Evolutionary conservation across 306 rosid genomes (phyloP).

Genomic region (Prunus mira): DNA sequence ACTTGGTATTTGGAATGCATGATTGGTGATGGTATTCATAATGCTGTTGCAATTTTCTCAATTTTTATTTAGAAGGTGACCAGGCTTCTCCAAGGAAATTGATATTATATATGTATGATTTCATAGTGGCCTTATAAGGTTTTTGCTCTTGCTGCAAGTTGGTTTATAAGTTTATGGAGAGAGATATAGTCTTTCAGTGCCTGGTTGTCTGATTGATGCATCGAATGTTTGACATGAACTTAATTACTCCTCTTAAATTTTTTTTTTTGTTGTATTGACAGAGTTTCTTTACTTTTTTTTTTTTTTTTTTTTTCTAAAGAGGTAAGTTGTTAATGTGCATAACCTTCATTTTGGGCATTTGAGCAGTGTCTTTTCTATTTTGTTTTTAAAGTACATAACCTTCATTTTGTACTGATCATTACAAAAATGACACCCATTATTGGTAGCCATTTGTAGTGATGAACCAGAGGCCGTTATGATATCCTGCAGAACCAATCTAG

Average conservation of each 20-base stretch:
- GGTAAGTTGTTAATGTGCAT: too few relatives aligned
- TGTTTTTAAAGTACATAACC: neutral
- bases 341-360: too few relatives aligned
- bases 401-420: neutral
- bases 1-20: neutral
- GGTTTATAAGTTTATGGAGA: neutral
- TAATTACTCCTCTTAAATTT: too few relatives aligned
- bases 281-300: neutral
- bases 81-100: neutral
- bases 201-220: neutral
- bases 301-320: neutral
- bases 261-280: too few relatives aligned
- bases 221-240: neutral
- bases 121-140: neutral
- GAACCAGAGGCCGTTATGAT: neutral
- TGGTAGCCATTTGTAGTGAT: neutral
- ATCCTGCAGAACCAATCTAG: neutral
- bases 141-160: neutral
- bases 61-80: neutral
- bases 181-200: neutral
- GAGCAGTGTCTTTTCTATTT: neutral
- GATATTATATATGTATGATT: neutral
- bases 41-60: neutral
- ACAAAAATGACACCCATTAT: neutral
- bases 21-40: neutral